A percentile compares a stretch with the other conserved stretches of the same genome.
Evolutionary conservation across 768 basidiomycete species (phyloP).

Genomic region (Podaxis pistillaris): DNA sequence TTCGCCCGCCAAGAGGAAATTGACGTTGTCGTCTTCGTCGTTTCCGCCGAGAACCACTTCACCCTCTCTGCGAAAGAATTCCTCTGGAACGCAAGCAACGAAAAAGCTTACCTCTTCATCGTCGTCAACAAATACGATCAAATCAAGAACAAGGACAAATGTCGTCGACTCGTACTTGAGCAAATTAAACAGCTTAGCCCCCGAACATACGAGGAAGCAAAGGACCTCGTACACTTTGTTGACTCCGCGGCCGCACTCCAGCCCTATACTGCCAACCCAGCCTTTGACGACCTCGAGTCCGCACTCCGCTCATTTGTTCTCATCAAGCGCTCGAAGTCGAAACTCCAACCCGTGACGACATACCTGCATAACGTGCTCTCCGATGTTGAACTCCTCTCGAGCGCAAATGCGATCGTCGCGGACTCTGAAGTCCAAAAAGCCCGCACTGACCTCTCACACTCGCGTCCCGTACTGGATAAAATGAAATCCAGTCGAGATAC

Average conservation of each 20-base stretch:
- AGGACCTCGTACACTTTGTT: constrained; percentile 97
- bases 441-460: constrained; percentile 59
- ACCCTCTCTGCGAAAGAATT: constrained; percentile 95
- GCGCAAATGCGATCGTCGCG: constrained; percentile 86
- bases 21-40: constrained; percentile 97
- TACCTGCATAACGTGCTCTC: constrained; percentile 88
- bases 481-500: constrained; percentile 73
- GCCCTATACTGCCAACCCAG: constrained; percentile 59
- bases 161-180: constrained; percentile 82
- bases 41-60: constrained; percentile 98
- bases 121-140: constrained; percentile 98
- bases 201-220: constrained; percentile 85
- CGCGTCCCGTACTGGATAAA: constrained; percentile 84
- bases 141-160: constrained; percentile 94
- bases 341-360: constrained; percentile 89
- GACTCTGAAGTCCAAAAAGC: constrained; percentile 73
- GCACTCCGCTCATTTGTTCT: constrained; percentile 93
- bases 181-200: constrained; percentile 94
- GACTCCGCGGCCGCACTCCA: constrained; percentile 80
- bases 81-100: constrained; percentile 87
- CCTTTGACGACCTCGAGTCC: constrained; percentile 88
- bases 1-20: constrained; percentile 98
- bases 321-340: constrained; percentile 93
- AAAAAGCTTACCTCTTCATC: constrained; percentile 97
- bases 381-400: constrained; percentile 85